phyloP scores from a whole-genome alignment of 768 basidiomycete species.

The Boletus reticulatus region DNA sequence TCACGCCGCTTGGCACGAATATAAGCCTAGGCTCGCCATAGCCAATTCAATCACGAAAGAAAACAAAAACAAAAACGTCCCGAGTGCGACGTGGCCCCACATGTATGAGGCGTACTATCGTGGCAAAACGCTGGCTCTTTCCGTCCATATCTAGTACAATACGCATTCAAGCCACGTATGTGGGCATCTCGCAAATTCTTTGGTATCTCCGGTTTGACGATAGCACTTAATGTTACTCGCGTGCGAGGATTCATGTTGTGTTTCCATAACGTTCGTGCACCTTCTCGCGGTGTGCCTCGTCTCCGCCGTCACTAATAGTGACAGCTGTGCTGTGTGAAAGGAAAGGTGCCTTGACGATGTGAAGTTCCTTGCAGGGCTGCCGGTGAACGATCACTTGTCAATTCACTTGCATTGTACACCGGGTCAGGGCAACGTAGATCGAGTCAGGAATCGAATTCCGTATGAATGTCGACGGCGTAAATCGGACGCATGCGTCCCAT shows the following conservation, averaged over 20 bases:
- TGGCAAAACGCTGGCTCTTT: too few relatives aligned
- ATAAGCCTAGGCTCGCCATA: not conserved
- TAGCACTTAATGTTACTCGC: not conserved
- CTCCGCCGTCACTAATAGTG: not conserved
- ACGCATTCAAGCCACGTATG: too few relatives aligned
- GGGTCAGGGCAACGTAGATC: constrained; percentile 13
- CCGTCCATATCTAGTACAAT: not conserved
- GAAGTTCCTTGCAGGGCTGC: constrained; percentile 4
- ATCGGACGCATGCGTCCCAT: not conserved
- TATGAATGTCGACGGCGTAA: constrained; percentile 7
- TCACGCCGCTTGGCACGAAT: constrained; percentile 15
- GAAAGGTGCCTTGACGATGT: constrained; percentile 6
- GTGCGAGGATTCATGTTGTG: not conserved
- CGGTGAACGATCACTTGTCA: not conserved
- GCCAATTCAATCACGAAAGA: constrained; percentile 1
- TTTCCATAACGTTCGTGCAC: not conserved
- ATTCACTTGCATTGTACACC: not conserved
- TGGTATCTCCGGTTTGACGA: not conserved
- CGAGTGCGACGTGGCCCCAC: not conserved
- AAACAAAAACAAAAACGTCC: not conserved
- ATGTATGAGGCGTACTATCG: too few relatives aligned
- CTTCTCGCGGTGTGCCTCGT: constrained; percentile 1
- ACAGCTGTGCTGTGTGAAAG: constrained; percentile 4
- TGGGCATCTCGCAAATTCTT: not conserved
- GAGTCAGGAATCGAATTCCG: constrained; percentile 9